Base-by-base conservation (phyloP, 1,284 basidiomycete genomes). In the Naganishia liquefaciens region DNA sequence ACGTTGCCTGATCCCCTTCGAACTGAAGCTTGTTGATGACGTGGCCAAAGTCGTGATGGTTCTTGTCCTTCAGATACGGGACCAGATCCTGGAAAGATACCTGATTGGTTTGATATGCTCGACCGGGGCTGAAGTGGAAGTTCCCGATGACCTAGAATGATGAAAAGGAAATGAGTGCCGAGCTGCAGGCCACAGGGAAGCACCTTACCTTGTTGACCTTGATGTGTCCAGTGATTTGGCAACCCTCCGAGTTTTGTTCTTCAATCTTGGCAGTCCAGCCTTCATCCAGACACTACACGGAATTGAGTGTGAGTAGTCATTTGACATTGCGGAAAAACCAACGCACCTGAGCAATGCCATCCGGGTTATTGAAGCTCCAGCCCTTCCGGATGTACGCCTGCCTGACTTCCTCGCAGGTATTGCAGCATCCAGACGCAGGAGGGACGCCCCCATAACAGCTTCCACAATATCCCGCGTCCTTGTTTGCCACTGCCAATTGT, bases 31-130 rank as follows among this genome's bases (percentile, higher is more conserved):
- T 82, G 74, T 97, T 86, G 67, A 98, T 87, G 5, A 80, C 84
- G 79, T 99, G 96, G 23, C 91, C 91, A 79, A 98, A 99, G 80
- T 98, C 92, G 75, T 97, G 94, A 66, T 87, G 87, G 76, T 89
- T 88, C 49, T 86, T 84, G 73, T 92, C 91, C 70, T 87, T 86
- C 43, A 99, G 85, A 79, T 99, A 98, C 0, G 95, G 95, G 1
- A 99, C 95, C 21, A 99, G 85, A 71, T 98, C 94, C 75, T 96
- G 89, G 63, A 93, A 84, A 77, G 90, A 87, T 70, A 89, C 85
- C 67, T 84, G 82, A 75, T 89, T 89, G 60, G 86, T 85, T 78
- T 95, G 93, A 87, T 96, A 99, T 17, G 93, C 93, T 62, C 88
- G 86, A 54, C 95, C 96, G 1, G 89, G 94, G 30, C 69, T 78